Base-by-base conservation (phyloP, 768 basidiomycete species). In the Cytidiella melzeri region DNA sequence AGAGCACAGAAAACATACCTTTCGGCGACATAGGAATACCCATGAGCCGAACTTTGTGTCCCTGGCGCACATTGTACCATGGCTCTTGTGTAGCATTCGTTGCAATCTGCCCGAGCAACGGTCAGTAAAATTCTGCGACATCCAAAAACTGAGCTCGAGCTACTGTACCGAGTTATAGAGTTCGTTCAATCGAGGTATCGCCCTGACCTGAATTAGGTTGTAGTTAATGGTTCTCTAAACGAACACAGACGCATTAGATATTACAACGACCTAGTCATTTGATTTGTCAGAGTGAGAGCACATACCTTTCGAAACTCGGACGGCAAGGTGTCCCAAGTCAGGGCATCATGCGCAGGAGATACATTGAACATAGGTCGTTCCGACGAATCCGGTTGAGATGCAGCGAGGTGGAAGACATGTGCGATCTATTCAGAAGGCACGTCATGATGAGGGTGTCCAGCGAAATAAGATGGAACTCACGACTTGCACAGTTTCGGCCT, bases 321-420 rank as follows among this genome's bases (percentile, higher is more conserved):
- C 0, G 84, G 79, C 3, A 88, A 61, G 3, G 73, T 69, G 12
- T 81, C 77, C 85, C 84, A 87, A 4, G 70, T 73, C 10, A 78
- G 64, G 13, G 39, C 43, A 36, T 63, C 62, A 36, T 60, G 26
- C 0, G 40, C 36, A 5, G 57, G 48, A 4, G 48, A 47, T 18
- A 47, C 66, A 60, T 89, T 89, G 60, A 72, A 81, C 20, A 65
- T 58, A 3, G 87, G 86, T 41, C 72, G 67, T 53, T 70, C 65
- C 3, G 81, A 68, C 5, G 62, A 57, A 57, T 88, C 83, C 0
- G 84, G 81, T 18, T 71, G 67, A 3, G 72, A 69, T 10, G 77
- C 74, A 1, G 83, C 77, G 40, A 88, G 63, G 55, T 87, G 85
- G 30, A 87, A 61, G 12, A 88, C 68, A 55, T 83, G 79, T 24